Base-by-base conservation (phyloP, 331 rosid species). In the Malus hybrid region DNA sequence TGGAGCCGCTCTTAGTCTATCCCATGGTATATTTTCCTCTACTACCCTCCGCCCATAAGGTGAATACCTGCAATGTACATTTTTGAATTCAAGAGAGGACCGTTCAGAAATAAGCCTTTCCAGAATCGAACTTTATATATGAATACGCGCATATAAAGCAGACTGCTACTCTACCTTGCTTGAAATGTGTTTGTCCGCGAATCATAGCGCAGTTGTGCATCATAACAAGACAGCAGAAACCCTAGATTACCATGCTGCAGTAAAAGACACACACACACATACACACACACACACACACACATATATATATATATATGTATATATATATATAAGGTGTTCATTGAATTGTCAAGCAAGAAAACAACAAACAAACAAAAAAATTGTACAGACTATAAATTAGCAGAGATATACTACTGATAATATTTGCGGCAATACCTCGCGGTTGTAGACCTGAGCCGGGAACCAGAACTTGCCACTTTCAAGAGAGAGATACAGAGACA, bases 401-500 rank as follows among this genome's bases (percentile, higher is more conserved):
- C 50, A 42, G 50, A 11, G 50, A 42, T 42, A 10, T 10, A 72
- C 48, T n/a, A 28, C 1, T 11, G 50, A 6, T 12, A 44, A 0
- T 19, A 55, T 18, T 79, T 59, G 24, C 22, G 22, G 61, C n/a
- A 70, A 70, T 86, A 94, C 99, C 97, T 95, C 97, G 6, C 97
- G 89, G 74, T 92, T 95, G 76, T 86, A 95, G 76, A 95, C 99
- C 84, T 95, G 99, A 76, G 96, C 97, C 15, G 97, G 99, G 76
- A 95, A 95, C 96, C 96, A 95, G 72, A 92, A 80, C 57, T 74
- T 79, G 59, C 99, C 97, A 83, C 65, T 83, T 76, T 93, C 92
- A 50, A 95, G 99, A 72, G 99, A 81, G 62, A 87, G 83, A 85
- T 87, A 92, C 76, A 84, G 76, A 76, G 92, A 85, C 86, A 83